Evolutionary conservation across 2,329 filamentous ascomycete species (phyloP).

Genomic region (Moelleriella libera): DNA sequence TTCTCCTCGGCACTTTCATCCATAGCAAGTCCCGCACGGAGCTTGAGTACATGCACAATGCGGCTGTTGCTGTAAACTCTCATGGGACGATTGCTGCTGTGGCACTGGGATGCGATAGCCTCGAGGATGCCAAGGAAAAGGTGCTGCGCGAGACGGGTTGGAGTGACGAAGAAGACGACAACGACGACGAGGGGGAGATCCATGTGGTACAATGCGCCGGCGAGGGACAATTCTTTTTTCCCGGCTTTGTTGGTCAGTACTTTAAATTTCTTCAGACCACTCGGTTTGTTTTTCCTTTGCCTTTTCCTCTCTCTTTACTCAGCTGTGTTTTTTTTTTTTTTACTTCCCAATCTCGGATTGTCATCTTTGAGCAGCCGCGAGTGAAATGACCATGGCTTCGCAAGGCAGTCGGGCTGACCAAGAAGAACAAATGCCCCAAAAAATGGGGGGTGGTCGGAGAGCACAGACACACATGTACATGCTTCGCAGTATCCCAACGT

Average conservation of each 20-base stretch:
- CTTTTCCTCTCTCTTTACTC: too few species aligned
- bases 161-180: constrained; percentile 8
- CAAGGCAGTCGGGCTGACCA: too few species aligned
- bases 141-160: constrained; percentile 31
- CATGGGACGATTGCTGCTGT: constrained; percentile 36
- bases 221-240: constrained; percentile 63
- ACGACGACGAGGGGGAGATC: constrained; percentile 15
- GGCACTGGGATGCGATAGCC: constrained; percentile 19
- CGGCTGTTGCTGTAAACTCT: constrained; percentile 35
- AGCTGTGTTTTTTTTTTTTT: too few species aligned
- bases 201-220: constrained; percentile 16
- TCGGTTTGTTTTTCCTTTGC: background rate
- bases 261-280: too few species aligned
- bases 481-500: constrained; percentile 90
- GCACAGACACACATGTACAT: constrained; percentile 84
- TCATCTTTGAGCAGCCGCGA: too few species aligned
- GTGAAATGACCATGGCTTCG: too few species aligned
- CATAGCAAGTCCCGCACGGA: constrained; percentile 32
- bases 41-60: constrained; percentile 35
- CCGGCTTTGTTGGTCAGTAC: constrained; percentile 59
- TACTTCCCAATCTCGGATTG: too few species aligned
- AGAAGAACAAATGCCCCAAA: too few species aligned
- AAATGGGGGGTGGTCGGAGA: background rate
- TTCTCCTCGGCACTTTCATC: constrained; percentile 42
- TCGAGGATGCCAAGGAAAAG: constrained; percentile 14